These are phyloP conservation scores for Phaeoacremonium minimum DNA, from an alignment of 2,329 filamentous ascomycete genomes.

Conservation along the genomic window DNA sequence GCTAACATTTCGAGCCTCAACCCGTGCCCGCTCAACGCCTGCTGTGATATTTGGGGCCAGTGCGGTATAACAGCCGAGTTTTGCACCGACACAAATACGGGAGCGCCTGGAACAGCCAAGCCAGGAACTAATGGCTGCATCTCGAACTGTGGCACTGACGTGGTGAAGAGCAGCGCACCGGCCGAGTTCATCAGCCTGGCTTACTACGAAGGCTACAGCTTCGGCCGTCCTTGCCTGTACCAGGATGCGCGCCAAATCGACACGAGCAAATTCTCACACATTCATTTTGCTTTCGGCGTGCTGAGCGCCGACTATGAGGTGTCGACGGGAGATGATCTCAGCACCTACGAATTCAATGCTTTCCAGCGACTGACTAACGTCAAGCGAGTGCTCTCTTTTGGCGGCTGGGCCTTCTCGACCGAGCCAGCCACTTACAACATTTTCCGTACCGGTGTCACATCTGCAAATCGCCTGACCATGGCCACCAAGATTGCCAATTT, in stretches of 20 bases:
- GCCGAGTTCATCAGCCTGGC: constrained; percentile 17
- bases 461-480: constrained; percentile 26
- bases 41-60: constrained; percentile 23
- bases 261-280: constrained; percentile 15
- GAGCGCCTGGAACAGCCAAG: constrained; percentile 28
- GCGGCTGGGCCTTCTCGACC: constrained; percentile 39
- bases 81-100: constrained; percentile 24
- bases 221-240: constrained; percentile 20
- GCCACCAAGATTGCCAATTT: constrained; percentile 25
- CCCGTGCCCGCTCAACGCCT: constrained; percentile 13
- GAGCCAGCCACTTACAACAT: constrained; percentile 27
- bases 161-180: constrained; percentile 16
- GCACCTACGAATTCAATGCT: constrained; percentile 20
- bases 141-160: constrained; percentile 32
- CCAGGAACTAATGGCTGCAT: constrained; percentile 29
- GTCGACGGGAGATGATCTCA: constrained; percentile 1
- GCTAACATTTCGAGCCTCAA: constrained; percentile 15
- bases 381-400: constrained; percentile 37
- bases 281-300: constrained; percentile 24
- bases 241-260: constrained; percentile 10
- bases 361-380: constrained; percentile 22
- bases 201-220: constrained; percentile 27
- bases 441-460: constrained; percentile 26
- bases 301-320: constrained; percentile 19
- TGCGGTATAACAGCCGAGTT: constrained; percentile 30